These are phyloP conservation scores for Kwoniella sp. DNA, from an alignment of 768 basidiomycete species.

Conservation along the genomic window DNA sequence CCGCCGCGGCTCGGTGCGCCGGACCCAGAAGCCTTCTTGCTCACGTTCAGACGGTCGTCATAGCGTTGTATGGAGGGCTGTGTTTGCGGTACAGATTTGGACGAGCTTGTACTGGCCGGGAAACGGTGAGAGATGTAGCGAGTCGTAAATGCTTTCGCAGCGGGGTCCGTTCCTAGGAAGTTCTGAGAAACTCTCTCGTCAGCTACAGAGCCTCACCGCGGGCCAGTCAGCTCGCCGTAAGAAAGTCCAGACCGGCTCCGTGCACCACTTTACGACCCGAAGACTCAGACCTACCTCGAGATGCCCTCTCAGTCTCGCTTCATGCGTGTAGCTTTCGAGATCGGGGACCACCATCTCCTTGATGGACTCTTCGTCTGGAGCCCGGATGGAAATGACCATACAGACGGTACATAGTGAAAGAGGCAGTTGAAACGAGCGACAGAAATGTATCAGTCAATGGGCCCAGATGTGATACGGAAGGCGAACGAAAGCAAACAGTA, in stretches of 20 bases:
- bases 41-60: too few species aligned
- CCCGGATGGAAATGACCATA: neutral
- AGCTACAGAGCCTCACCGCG: too few species aligned
- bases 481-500: neutral
- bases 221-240: too few species aligned
- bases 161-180: slow-evolving; percentile 39
- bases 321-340: slow-evolving; percentile 31
- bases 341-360: slow-evolving; percentile 41
- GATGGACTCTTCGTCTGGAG: slow-evolving; percentile 37
- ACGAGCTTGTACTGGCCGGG: slow-evolving; percentile 20
- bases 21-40: too few species aligned
- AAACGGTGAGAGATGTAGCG: slow-evolving; percentile 38
- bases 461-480: neutral
- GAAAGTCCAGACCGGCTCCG: too few species aligned
- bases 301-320: slow-evolving; percentile 31
- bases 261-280: too few species aligned
- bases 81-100: slow-evolving; percentile 8
- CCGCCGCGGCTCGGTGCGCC: too few species aligned
- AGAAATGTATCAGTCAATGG: neutral
- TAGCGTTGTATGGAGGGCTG: too few species aligned
- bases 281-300: slow-evolving; percentile 43
- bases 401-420: neutral
- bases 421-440: neutral
- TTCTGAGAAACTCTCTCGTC: slow-evolving; percentile 21
- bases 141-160: slow-evolving; percentile 34